Conservation (phyloP, 495 filamentous ascomycete genomes). For the Hypoxylon cercidicola region DNA sequence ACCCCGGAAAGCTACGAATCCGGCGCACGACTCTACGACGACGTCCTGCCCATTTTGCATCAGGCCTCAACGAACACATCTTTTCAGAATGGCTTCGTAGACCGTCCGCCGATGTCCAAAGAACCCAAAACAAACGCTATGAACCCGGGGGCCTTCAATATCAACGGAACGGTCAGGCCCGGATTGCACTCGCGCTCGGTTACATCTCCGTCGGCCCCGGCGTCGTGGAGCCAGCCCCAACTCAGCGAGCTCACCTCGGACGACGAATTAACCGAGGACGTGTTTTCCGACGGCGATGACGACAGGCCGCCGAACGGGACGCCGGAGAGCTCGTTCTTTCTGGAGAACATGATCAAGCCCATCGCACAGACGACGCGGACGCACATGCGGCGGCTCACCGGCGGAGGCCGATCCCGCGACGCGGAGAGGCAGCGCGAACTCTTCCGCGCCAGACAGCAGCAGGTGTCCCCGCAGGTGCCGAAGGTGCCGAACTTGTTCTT, state of each 20-base stretch:
- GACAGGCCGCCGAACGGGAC: slow-evolving; percentile 51
- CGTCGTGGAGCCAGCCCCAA: slow-evolving; percentile 60
- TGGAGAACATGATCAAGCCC: slow-evolving; percentile 73
- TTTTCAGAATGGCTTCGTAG: slow-evolving; percentile 89
- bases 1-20: slow-evolving; percentile 73
- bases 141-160: slow-evolving; percentile 68
- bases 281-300: slow-evolving; percentile 65
- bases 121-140: slow-evolving; percentile 68
- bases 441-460: slow-evolving; percentile 55
- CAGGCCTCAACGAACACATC: slow-evolving; percentile 73
- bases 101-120: slow-evolving; percentile 64
- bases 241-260: slow-evolving; percentile 67
- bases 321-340: slow-evolving; percentile 66
- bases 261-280: slow-evolving; percentile 60
- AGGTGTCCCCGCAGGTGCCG: slow-evolving; percentile 65
- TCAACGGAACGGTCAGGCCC: slow-evolving; percentile 52
- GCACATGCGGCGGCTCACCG: slow-evolving; percentile 73
- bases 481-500: slow-evolving; percentile 63
- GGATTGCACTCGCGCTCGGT: slow-evolving; percentile 76
- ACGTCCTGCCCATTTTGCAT: slow-evolving; percentile 89
- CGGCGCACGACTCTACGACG: slow-evolving; percentile 89
- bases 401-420: slow-evolving; percentile 67
- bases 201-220: slow-evolving; percentile 73
- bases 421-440: slow-evolving; percentile 70
- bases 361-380: slow-evolving; percentile 63